Conservation (phyloP, 1,284 basidiomycete genomes). For the Trametes polyzona region DNA sequence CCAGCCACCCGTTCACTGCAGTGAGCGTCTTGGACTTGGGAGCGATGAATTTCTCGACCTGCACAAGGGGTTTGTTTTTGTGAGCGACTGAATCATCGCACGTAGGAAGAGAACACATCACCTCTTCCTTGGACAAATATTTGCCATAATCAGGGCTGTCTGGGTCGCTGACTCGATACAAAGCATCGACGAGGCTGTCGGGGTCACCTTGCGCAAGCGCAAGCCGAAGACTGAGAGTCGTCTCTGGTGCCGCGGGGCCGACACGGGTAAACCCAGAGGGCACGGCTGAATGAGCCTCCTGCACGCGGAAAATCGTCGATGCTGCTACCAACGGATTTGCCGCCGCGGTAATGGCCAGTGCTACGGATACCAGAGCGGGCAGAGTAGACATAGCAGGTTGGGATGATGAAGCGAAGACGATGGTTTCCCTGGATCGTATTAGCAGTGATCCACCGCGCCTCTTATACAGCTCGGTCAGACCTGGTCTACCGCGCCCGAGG, state of each 20-base stretch:
- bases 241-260: constrained; percentile 30
- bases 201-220: constrained; percentile 38
- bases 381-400: background rate
- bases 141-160: constrained; percentile 34
- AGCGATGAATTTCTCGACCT: constrained; percentile 43
- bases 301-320: constrained; percentile 26
- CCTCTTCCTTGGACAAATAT: constrained; percentile 37
- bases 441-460: no score
- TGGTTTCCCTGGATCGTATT: no score
- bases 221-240: constrained; percentile 34
- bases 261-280: constrained; percentile 32
- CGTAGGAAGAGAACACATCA: constrained; percentile 2
- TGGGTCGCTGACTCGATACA: constrained; percentile 39
- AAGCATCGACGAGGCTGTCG: constrained; percentile 37
- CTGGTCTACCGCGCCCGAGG: no score
- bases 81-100: background rate
- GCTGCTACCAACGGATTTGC: background rate
- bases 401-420: no score
- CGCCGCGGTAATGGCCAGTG: background rate
- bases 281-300: constrained; percentile 26
- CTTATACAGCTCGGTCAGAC: no score
- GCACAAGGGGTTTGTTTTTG: background rate
- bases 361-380: background rate
- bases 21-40: constrained; percentile 38
- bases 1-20: constrained; percentile 42